A percentile compares a stretch with the other conserved stretches of the same genome.
phyloP scores from a whole-genome alignment of 2,329 filamentous ascomycete genomes.

The Coleophoma eucalyptorum region DNA sequence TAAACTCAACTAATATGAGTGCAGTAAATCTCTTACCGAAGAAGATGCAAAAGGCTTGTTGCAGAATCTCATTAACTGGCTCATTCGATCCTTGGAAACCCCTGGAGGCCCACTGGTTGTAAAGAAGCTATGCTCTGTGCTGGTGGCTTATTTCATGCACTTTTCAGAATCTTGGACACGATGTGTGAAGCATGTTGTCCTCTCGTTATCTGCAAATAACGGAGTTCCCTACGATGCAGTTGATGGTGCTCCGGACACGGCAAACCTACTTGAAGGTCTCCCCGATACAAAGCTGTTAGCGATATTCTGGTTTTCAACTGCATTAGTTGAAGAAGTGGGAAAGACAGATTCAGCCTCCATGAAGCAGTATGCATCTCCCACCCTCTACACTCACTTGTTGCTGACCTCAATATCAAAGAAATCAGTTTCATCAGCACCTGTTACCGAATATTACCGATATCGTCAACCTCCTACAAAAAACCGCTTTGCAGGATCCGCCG shows the following conservation, averaged over 20 bases:
- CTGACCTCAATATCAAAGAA: constrained; percentile 18
- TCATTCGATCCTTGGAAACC: constrained; percentile 49
- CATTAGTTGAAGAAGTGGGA: constrained; percentile 61
- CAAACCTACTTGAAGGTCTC: constrained; percentile 41
- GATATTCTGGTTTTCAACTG: constrained; percentile 61
- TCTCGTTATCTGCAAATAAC: constrained; percentile 49
- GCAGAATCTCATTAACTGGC: constrained; percentile 58
- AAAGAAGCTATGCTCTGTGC: constrained; percentile 72
- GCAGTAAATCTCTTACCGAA: constrained; percentile 46
- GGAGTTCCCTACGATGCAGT: constrained; percentile 44
- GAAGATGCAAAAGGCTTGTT: constrained; percentile 57
- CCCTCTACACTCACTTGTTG: background rate
- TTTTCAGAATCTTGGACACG: constrained; percentile 64
- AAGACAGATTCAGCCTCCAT: constrained; percentile 62
- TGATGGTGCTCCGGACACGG: constrained; percentile 36
- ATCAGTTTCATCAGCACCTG: constrained; percentile 46
- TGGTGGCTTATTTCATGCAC: constrained; percentile 72
- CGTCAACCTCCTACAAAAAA: constrained; percentile 39
- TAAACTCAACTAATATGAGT: constrained; percentile 7
- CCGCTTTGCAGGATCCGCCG: constrained; percentile 34
- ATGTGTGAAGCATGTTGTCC: constrained; percentile 60
- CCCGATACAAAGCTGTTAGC: constrained; percentile 48
- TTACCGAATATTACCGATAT: constrained; percentile 46
- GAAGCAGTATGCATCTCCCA: constrained; percentile 40
- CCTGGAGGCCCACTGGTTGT: constrained; percentile 57